Evolutionary conservation across 108 stramenopile genomes (phyloP).

Genomic region (Cyclotella kingstonii): DNA sequence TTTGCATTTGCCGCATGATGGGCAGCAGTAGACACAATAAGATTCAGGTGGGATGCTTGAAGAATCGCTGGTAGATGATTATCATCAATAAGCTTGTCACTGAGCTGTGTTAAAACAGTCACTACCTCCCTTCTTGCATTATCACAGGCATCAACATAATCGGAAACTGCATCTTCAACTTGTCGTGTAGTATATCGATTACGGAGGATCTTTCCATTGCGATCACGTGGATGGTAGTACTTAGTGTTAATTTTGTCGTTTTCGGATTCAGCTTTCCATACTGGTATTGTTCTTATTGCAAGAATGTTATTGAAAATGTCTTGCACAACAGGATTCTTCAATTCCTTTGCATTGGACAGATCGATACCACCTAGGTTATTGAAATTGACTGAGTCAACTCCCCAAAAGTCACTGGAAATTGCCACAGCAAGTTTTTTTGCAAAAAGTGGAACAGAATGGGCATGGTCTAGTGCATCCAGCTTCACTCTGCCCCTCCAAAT

Average conservation of each 20-base stretch:
- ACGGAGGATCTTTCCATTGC: conserved; percentile 77
- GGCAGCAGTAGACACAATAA: conserved; percentile 69
- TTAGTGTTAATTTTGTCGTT: conserved; percentile 12
- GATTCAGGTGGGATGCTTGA: conserved; percentile 75
- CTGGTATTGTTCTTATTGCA: conserved; percentile 69
- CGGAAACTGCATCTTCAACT: conserved; percentile 68
- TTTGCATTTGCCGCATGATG: conserved; percentile 76
- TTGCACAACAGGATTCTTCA: conserved; percentile 47
- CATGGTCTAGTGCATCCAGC: conserved; percentile 37
- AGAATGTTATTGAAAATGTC: conserved; percentile 89
- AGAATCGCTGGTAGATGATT: conserved; percentile 76
- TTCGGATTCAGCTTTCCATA: conserved; percentile 38
- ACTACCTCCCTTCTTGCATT: conserved; percentile 54
- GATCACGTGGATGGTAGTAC: conserved; percentile 82
- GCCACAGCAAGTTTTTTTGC: conserved; percentile 50
- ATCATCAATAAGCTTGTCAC: conserved; percentile 48
- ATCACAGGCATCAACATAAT: conserved; percentile 69
- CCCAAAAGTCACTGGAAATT: conserved; percentile 67
- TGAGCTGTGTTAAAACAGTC: conserved; percentile 51
- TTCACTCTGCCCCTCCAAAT: conserved; percentile 75
- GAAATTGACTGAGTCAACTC: conserved; percentile 14
- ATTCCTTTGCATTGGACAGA: conserved; percentile 25
- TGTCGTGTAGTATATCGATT: conserved; percentile 83
- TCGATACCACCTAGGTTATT: conserved; percentile 24
- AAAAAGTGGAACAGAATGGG: conserved; percentile 48